Conservation (phyloP, 345 rosid genomes). For the Eucalyptus globulus region DNA sequence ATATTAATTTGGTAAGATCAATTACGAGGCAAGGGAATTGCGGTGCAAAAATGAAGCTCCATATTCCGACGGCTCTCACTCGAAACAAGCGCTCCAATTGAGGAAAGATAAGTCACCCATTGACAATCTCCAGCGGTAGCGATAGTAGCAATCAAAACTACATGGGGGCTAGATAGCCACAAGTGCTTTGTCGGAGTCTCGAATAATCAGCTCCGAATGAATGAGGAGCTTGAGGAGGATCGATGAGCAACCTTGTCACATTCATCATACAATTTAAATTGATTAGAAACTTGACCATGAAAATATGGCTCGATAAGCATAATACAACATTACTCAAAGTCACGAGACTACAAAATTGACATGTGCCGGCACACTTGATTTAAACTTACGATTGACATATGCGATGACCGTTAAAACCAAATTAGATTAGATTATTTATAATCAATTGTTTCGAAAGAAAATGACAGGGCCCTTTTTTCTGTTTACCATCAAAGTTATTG, state of each 20-base stretch:
- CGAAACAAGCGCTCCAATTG: not conserved
- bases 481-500: not conserved
- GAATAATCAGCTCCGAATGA: rapidly evolving
- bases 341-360: not conserved
- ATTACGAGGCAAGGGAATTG: not conserved
- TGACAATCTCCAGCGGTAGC: rapidly evolving
- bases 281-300: not conserved
- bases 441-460: not conserved
- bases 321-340: no score
- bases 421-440: no score
- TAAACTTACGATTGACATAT: no score
- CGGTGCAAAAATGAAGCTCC: not conserved
- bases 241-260: no score
- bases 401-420: rapidly evolving
- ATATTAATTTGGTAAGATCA: rapidly evolving
- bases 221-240: no score
- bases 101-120: not conserved
- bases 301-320: not conserved
- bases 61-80: not conserved
- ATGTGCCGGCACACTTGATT: rapidly evolving
- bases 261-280: no score
- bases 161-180: no score
- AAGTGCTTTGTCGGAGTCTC: rapidly evolving
- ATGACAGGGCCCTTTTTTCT: no score
- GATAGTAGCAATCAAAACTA: rapidly evolving